phyloP scores from a whole-genome alignment of 176 grass and related monocot genomes.

The Phoenix roebelenii region DNA sequence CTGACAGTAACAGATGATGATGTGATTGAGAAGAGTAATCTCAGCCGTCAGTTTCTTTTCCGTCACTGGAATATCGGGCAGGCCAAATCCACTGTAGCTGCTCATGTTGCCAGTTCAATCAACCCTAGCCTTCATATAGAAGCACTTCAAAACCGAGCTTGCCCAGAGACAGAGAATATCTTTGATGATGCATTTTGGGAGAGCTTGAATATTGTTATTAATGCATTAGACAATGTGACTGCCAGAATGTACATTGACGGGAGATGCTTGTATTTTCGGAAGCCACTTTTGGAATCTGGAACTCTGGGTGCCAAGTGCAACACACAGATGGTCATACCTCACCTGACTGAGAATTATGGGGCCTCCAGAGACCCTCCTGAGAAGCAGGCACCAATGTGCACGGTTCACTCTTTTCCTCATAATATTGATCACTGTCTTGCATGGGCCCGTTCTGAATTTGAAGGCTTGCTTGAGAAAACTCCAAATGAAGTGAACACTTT shows the following conservation, averaged over 20 bases:
- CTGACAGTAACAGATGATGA: constrained; percentile 79
- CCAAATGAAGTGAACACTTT: constrained; percentile 75
- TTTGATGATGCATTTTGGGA: constrained; percentile 75
- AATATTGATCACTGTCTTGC: constrained; percentile 75
- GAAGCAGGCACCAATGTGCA: constrained; percentile 75
- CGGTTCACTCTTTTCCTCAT: constrained; percentile 62
- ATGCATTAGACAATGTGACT: constrained; percentile 73
- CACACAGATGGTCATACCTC: constrained; percentile 76
- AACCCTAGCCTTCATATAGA: constrained; percentile 48
- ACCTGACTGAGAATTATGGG: constrained; percentile 74
- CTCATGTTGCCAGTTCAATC: constrained; percentile 40
- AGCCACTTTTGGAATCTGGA: constrained; percentile 73
- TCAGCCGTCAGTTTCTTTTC: constrained; percentile 68
- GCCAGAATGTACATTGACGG: constrained; percentile 73
- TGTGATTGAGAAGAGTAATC: constrained; percentile 75
- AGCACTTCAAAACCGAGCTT: constrained; percentile 68
- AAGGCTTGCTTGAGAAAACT: constrained; percentile 61
- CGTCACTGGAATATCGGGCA: constrained; percentile 67
- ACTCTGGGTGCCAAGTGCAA: constrained; percentile 61
- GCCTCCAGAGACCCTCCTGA: constrained; percentile 66
- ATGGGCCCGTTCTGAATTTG: constrained; percentile 77
- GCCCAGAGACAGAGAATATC: constrained; percentile 59
- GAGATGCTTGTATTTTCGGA: constrained; percentile 79
- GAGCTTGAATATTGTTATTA: constrained; percentile 49
- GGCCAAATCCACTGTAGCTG: constrained; percentile 52